Percentiles rank a stretch among this genome's conserved stretches.
phyloP scores from a whole-genome alignment of 495 filamentous ascomycete species.

The Collariella sp. region DNA sequence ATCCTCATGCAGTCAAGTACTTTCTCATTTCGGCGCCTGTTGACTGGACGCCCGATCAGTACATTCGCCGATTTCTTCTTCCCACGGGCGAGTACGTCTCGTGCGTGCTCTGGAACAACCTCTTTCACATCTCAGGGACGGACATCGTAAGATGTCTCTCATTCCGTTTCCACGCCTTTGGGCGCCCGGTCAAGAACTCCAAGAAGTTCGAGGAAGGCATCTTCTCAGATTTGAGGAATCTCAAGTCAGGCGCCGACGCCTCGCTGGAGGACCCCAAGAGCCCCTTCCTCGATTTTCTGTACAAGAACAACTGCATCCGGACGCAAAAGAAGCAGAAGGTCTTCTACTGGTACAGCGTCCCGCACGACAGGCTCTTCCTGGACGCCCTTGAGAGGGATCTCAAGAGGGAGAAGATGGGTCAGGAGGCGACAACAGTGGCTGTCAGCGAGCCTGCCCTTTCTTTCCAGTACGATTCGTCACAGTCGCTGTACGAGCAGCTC shows the following conservation, averaged over 20 bases:
- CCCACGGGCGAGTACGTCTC: constrained; percentile 98
- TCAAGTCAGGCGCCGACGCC: constrained; percentile 98
- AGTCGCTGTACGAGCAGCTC: constrained; percentile 98
- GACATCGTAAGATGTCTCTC: constrained; percentile 98
- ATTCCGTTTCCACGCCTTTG: constrained; percentile 97
- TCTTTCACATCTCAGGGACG: constrained; percentile 97
- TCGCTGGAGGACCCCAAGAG: constrained; percentile 98
- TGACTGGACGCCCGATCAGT: constrained; percentile 94
- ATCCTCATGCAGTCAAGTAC: constrained; percentile 71
- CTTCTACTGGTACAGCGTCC: constrained; percentile 99
- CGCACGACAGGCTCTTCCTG: constrained; percentile 93
- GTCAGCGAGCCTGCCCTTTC: constrained; percentile 94
- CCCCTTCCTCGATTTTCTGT: constrained; percentile 94
- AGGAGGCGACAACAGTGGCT: constrained; percentile 93
- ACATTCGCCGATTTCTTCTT: constrained; percentile 88
- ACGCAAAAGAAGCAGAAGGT: constrained; percentile 99
- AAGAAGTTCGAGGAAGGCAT: constrained; percentile 99
- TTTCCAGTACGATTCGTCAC: constrained; percentile 98
- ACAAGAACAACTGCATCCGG: constrained; percentile 99
- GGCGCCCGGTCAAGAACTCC: constrained; percentile 96
- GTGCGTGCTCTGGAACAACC: constrained; percentile 94
- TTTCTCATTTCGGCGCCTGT: constrained; percentile 98
- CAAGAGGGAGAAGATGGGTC: constrained; percentile 98
- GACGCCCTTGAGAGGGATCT: constrained; percentile 94
- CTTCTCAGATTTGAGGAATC: constrained; percentile 95